Evolutionary conservation across 306 rosid genomes (phyloP), one percentile per base, ranked within the genome.

Genomic region (Quercus bicolor): DNA sequence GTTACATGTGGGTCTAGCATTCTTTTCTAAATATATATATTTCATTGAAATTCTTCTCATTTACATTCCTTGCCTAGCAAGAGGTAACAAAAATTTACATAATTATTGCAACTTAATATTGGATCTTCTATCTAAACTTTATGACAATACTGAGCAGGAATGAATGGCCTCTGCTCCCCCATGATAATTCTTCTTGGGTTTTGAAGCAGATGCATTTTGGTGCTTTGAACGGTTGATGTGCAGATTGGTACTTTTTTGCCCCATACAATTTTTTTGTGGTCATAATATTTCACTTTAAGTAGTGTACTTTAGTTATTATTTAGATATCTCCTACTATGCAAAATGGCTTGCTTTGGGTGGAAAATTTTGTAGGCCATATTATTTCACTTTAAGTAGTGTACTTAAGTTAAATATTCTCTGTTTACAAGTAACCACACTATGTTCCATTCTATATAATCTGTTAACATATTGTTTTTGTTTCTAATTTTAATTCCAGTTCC

Each of bases 131-230:
- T 83, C 69, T 86, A 34, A 82, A 71, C 83, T 48, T 57, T 59
- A 77, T 72, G 45, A 62, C 78, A 66, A 68, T 76, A 76, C 29
- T 85, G 88, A 72, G 84, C 94, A 96, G 99, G 99, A 82, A 96
- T 96, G 99, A 91, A 98, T 86, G 99, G 93, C 79, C 96, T 96
- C 34, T 96, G 98, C 85, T 96, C 99, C 82, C 99, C 99, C 57
- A 96, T 96, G 98, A 85, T 91, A 80, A 87, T 96, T 77, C 99
- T 96, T 79, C 92, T 96, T n/a, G 87, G n/a, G n/a, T n/a, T n/a
- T n/a, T 75, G 99, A 96, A 89, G 99, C 98, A 56, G 99, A 96
- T 78, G 93, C 98, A 65, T 96, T 96, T 89, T 96, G 98, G 98
- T 96, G 99, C 89, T 96, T 96, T 77, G 99, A 96, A 81, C 98